phyloP scores from a whole-genome alignment of 2,329 filamentous ascomycete genomes.

The Pyrenochaeta sp. region DNA sequence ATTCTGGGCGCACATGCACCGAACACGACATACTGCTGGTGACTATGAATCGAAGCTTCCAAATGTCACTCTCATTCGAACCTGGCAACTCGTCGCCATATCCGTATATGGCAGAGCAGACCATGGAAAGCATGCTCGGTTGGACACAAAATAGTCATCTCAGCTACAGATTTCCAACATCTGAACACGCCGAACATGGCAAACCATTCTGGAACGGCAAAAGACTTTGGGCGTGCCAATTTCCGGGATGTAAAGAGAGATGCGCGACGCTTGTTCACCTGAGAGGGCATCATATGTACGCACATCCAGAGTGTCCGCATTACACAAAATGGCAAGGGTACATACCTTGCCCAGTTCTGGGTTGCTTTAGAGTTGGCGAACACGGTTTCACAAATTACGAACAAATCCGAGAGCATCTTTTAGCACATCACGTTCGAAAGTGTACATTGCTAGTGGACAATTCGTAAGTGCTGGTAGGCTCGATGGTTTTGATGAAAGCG shows the following conservation, averaged over 20 bases:
- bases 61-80: neutral
- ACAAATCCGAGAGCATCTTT: constrained; percentile 4
- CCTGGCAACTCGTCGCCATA: constrained; percentile 3
- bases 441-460: neutral
- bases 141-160: constrained; percentile 5
- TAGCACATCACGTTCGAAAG: constrained; percentile 2
- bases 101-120: constrained; percentile 7
- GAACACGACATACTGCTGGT: neutral
- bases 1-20: neutral
- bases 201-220: constrained; percentile 2
- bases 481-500: too few species aligned
- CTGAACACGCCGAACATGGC: neutral
- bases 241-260: constrained; percentile 1
- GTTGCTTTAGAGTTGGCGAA: constrained; percentile 5
- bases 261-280: constrained; percentile 5
- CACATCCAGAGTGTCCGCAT: neutral
- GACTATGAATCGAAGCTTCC: neutral
- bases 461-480: too few species aligned
- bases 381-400: neutral
- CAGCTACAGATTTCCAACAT: constrained; percentile 1
- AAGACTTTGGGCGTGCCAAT: constrained; percentile 3
- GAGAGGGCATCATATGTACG: constrained; percentile 6
- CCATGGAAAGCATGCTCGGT: constrained; percentile 4
- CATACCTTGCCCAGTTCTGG: neutral
- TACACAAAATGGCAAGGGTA: neutral